Percentiles rank a stretch among this genome's conserved stretches.
Conservation (phyloP, 108 stramenopile species). For the Asterionellopsis glacialis region DNA sequence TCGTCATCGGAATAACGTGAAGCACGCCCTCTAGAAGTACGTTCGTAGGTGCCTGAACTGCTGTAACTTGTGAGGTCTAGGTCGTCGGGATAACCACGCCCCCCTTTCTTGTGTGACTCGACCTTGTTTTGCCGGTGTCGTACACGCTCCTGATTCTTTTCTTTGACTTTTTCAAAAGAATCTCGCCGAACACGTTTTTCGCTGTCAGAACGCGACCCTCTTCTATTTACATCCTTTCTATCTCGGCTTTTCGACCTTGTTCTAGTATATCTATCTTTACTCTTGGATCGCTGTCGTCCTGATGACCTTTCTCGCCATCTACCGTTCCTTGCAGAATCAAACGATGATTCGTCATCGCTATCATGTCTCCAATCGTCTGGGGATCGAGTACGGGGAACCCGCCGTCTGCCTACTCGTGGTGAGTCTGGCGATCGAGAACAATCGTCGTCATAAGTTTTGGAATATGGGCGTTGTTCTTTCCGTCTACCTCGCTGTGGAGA, state of each 20-base stretch:
- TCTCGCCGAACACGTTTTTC: neutral
- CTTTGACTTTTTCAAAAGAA: neutral
- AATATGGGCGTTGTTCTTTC: neutral
- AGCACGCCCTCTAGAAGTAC: too few species aligned
- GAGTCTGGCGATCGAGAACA: neutral
- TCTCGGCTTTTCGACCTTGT: too few species aligned
- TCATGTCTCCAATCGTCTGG: neutral
- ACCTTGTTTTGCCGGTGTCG: neutral
- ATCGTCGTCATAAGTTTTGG: neutral
- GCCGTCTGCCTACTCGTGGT: neutral
- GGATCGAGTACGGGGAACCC: neutral
- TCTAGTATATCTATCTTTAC: too few species aligned
- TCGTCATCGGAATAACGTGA: too few species aligned
- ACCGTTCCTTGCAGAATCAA: neutral
- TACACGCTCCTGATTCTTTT: neutral
- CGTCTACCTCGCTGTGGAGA: too few species aligned
- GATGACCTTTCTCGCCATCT: neutral
- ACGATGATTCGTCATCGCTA: neutral
- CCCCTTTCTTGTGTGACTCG: neutral
- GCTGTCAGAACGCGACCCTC: neutral
- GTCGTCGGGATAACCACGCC: neutral
- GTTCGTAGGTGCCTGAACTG: too few species aligned
- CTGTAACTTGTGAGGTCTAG: too few species aligned
- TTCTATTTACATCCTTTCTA: neutral
- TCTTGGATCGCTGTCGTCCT: neutral